Conservation (phyloP, 2,329 filamentous ascomycete species). For the Fusarium mangiferae region DNA sequence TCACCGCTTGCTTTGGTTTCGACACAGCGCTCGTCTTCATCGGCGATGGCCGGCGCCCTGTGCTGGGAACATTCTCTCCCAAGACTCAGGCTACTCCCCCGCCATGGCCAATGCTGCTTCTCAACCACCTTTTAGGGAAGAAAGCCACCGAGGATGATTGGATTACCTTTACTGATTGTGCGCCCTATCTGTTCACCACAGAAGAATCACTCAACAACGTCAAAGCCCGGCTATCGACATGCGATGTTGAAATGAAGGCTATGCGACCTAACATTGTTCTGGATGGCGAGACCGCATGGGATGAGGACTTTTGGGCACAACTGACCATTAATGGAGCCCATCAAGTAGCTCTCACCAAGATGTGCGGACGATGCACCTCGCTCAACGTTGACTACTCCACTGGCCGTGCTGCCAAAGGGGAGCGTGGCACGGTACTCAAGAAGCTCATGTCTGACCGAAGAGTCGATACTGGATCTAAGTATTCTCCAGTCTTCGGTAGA, state of each 20-base stretch:
- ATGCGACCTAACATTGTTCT: constrained; percentile 81
- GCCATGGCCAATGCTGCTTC: constrained; percentile 51
- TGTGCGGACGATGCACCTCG: constrained; percentile 75
- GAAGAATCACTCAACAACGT: constrained; percentile 76
- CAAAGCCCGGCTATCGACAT: constrained; percentile 62
- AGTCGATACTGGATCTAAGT: constrained; percentile 75
- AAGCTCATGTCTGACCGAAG: constrained; percentile 75
- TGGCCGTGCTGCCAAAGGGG: constrained; percentile 66
- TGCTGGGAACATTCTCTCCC: constrained; percentile 68
- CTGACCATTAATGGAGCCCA: constrained; percentile 55
- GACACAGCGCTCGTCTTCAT: constrained; percentile 71
- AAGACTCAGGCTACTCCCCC: constrained; percentile 41
- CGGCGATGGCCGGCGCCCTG: constrained; percentile 66
- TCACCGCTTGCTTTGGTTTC: constrained; percentile 73
- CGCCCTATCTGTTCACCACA: constrained; percentile 78
- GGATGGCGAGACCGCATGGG: constrained; percentile 68
- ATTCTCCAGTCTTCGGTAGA: constrained; percentile 76
- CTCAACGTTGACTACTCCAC: constrained; percentile 78
- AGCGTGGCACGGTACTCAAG: constrained; percentile 72
- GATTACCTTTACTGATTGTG: constrained; percentile 79
- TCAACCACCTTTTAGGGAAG: constrained; percentile 45
- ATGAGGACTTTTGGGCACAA: constrained; percentile 79
- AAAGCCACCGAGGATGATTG: constrained; percentile 51
- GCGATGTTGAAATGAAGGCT: constrained; percentile 70
- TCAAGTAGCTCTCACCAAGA: constrained; percentile 70